These are phyloP conservation scores for Circinella minor DNA, from an alignment of 371 early-diverging fungal species.

Conservation along the genomic window DNA sequence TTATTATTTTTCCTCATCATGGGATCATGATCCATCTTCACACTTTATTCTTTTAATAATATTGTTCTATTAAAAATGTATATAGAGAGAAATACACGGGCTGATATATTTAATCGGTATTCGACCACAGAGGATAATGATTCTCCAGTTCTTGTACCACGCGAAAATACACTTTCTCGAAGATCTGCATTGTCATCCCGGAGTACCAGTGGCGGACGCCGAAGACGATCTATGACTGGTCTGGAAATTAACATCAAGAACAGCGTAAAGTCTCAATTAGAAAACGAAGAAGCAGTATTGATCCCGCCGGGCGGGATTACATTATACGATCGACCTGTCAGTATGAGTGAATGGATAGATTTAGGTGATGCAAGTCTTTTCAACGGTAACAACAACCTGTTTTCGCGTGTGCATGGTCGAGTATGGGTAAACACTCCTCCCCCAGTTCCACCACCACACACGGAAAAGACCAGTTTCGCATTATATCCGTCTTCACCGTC, in stretches of 20 bases:
- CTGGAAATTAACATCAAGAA: background rate
- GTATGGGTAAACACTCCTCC: constrained; percentile 12
- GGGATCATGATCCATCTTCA: too few species aligned
- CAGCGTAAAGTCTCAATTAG: background rate
- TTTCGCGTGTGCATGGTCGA: constrained; percentile 24
- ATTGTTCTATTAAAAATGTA: too few species aligned
- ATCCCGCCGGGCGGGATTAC: constrained; percentile 24
- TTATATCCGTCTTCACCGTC: background rate
- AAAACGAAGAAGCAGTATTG: background rate
- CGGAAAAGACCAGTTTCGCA: background rate
- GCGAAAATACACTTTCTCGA: constrained; percentile 19
- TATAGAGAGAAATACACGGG: background rate
- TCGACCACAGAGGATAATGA: constrained; percentile 18
- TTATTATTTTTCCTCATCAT: too few species aligned
- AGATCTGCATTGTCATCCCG: constrained; percentile 26
- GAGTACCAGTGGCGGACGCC: constrained; percentile 10
- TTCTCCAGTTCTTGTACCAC: constrained; percentile 22
- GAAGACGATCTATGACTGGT: constrained; percentile 5
- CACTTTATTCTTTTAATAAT: too few species aligned
- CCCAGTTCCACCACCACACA: constrained; percentile 13
- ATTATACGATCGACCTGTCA: constrained; percentile 49
- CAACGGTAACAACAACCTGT: constrained; percentile 16
- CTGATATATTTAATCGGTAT: constrained; percentile 17
- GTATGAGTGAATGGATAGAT: constrained; percentile 53
- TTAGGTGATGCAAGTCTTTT: constrained; percentile 35